A percentile compares a stretch with the other conserved stretches of the same genome.
Evolutionary conservation across 768 basidiomycete species (phyloP).

Genomic region (Mycena capillaripes): DNA sequence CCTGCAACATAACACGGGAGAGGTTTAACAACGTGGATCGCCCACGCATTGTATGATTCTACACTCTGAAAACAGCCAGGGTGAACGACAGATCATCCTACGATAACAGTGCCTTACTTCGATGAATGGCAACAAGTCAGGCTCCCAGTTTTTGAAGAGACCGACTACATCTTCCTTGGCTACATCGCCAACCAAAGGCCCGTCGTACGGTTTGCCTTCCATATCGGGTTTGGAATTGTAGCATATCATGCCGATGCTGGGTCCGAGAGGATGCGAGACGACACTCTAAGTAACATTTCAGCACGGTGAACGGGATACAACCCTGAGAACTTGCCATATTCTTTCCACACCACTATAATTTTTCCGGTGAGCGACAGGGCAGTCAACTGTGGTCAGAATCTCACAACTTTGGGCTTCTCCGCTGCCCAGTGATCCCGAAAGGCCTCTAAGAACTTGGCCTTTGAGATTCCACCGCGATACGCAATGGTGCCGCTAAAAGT

Average conservation of each 20-base stretch:
- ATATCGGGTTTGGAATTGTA: conserved; percentile 38
- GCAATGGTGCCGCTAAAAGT: conserved; percentile 38
- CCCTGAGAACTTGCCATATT: conserved; percentile 7
- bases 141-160: conserved; percentile 40
- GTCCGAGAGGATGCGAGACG: conserved; percentile 43
- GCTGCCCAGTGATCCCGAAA: conserved; percentile 36
- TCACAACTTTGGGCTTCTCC: conserved; percentile 31
- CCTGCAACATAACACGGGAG: conserved; percentile 43
- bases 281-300: conserved; percentile 36
- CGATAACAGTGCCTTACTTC: conserved; percentile 24
- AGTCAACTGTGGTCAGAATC: not conserved
- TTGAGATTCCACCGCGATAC: conserved; percentile 30
- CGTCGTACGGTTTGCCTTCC: conserved; percentile 36
- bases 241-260: conserved; percentile 38
- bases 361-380: not conserved
- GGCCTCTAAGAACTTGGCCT: conserved; percentile 20
- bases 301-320: not conserved
- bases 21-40: conserved; percentile 51
- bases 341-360: conserved; percentile 39
- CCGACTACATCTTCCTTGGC: conserved; percentile 33
- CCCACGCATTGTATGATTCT: conserved; percentile 52
- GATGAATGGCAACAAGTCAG: conserved; percentile 37
- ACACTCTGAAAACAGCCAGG: conserved; percentile 39
- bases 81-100: too few relatives aligned
- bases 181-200: conserved; percentile 38